Evolutionary conservation across 1,284 basidiomycete species (phyloP), one percentile per base, ranked within the genome.

Genomic region (Rhodotorula sp.): DNA sequence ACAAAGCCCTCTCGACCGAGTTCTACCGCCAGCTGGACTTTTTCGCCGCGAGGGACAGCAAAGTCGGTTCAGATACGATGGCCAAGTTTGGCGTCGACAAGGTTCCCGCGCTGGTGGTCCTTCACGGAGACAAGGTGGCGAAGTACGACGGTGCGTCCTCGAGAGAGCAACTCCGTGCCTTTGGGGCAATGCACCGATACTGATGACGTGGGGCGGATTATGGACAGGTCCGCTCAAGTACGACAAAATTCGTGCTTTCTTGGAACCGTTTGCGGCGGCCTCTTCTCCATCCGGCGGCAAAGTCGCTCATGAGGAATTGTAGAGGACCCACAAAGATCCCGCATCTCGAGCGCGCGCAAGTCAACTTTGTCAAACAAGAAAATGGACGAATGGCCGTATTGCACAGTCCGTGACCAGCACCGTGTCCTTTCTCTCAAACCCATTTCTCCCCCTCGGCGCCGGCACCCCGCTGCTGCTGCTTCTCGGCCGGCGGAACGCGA

Each of bases 1-100:
- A 78, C 70, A 79, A 79, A 46, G 78, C 77, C 22, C 76, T 79
- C 45, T 78, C 77, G 58, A 74, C 75, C 48, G 78, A 78, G 29
- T 74, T 76, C 48, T 59, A 75, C 51, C 67, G 73, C 30, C 48
- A 64, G 17, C 55, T 77, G 60, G 70, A 76, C 45, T 77, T 78
- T n/a, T 76, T 76, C 60, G 74, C 74, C 5, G 74, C 72, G 37
- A n/a, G 74, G 33, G 74, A 76, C 46, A 4, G 46, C 17, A 74
- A 72, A 49, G 61, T 76, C 24, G 74, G 74, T 6, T 17, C 59
- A 24, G 72, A 70, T 20, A 60, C 68, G 60, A 49, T 74, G 57
- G 26, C 45, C 24, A 42, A n/a, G 10, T 76, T 74, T n/a, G 72
- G 72, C 0, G 68, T 76, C 7, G 70, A 70, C n/a, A 76, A 70